Base-by-base conservation (phyloP, 2,329 filamentous ascomycete species). In the Rutstroemia sydowiana region DNA sequence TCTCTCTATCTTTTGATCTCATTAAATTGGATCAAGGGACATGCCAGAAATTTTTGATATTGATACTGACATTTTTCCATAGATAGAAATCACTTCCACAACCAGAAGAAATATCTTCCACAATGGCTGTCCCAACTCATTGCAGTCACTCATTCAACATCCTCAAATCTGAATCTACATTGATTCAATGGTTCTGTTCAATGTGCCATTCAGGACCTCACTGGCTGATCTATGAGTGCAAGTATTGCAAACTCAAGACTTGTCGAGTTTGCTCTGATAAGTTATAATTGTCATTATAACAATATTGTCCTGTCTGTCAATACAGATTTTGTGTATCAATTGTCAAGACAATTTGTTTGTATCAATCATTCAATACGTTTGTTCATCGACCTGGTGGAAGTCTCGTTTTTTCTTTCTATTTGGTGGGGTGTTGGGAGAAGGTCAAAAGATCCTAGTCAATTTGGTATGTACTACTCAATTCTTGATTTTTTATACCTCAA, bases 201-300 rank as follows among this genome's bases (percentile, higher is more conserved):
- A 69, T 82, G 61, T 86, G 82, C 65, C 76, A 80, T 55, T 78
- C 76, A 2, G 82, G 81, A 1, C 81, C 81, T 47, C 77, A 82
- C 67, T 85, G 81, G 79, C 77, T 76, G 68, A 85, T 87, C 62
- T 85, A 78, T 58, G 80, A 86, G 66, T 87, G 83, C 70, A 73
- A 75, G 55, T 84, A 83, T 65, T 87, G 83, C 76, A 81, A 82
- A 66, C 69, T 84, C 46, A 81, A 85, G 68, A 75, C 78, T 28
- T 86, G 82, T 66, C 73, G 79, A 48, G 69, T 73, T 23, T 85
- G 82, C 45, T 59, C 62, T 31, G 61, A 59, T 56, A 66, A 66
- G 45, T 61, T 55, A 41, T 65, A 56, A 60, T 20, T 2, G 9
- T 26, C 13, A 14, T 42, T 37, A 32, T 13, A 13, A 32, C 13